These are phyloP conservation scores for Evansstolkia leycettana DNA, from an alignment of 495 filamentous ascomycete species.

Conservation along the genomic window DNA sequence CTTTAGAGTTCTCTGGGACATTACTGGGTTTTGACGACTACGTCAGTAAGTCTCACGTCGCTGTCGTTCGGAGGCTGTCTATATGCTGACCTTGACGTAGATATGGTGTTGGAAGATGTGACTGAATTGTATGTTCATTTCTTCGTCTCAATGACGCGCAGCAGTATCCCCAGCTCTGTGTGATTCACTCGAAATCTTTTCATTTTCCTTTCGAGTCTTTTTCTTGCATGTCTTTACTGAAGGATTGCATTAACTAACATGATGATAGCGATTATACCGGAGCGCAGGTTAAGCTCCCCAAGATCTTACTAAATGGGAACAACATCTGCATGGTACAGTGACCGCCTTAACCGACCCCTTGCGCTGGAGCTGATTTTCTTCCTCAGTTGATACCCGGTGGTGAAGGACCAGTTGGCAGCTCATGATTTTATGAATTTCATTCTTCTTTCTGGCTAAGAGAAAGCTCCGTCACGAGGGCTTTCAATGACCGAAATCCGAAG, in stretches of 20 bases:
- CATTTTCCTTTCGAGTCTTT: no score
- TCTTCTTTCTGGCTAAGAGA: no score
- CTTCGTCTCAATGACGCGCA: no score
- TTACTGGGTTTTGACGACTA: conserved; percentile 96
- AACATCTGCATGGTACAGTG: conserved; percentile 91
- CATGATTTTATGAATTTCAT: conserved; percentile 6
- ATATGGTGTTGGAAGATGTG: conserved; percentile 96
- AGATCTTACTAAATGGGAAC: conserved; percentile 95
- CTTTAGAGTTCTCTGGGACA: conserved; percentile 84
- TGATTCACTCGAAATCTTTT: not conserved
- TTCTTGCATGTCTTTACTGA: not conserved
- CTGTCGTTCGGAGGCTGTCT: not conserved
- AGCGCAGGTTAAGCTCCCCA: conserved; percentile 71
- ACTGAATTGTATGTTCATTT: conserved; percentile 75
- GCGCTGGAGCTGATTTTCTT: not conserved
- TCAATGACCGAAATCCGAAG: no score
- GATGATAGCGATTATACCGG: conserved; percentile 73
- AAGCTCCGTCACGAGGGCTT: no score
- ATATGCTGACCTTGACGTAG: conserved; percentile 31
- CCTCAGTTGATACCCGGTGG: conserved; percentile 75
- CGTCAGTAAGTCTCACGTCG: conserved; percentile 67
- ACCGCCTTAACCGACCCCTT: not conserved
- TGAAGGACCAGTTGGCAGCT: conserved; percentile 50
- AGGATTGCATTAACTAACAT: conserved; percentile 11
- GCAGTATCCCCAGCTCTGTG: no score